Conservation (phyloP, 2,329 filamentous ascomycete genomes). For the Aspergillus neotritici region DNA sequence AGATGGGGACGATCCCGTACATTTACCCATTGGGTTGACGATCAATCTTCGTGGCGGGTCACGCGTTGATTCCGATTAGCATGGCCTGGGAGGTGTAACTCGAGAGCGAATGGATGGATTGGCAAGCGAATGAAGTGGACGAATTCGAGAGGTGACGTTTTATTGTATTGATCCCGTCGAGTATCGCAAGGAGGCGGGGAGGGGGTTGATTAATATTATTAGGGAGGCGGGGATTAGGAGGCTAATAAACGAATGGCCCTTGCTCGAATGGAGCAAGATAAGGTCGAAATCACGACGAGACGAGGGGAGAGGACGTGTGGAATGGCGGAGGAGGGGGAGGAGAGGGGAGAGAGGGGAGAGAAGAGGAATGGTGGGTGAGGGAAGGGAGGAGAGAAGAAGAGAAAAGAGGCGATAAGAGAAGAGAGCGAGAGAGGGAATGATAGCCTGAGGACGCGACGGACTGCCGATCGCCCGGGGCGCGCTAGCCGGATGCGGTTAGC, state of each 20-base stretch:
- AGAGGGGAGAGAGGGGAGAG: slow-evolving; percentile 6
- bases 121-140: neutral
- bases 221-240: too few relatives aligned
- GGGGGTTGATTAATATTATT: too few relatives aligned
- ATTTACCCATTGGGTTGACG: slow-evolving; percentile 39
- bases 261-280: too few relatives aligned
- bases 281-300: neutral
- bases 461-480: slow-evolving; percentile 9
- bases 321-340: neutral
- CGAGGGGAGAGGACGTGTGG: neutral
- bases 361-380: slow-evolving; percentile 2
- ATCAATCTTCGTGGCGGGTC: slow-evolving; percentile 6
- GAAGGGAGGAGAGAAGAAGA: slow-evolving; percentile 6
- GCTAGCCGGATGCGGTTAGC: slow-evolving; percentile 5
- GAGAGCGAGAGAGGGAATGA: slow-evolving; percentile 13
- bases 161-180: too few relatives aligned
- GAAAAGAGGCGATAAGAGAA: slow-evolving; percentile 3
- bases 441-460: slow-evolving; percentile 17
- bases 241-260: too few relatives aligned
- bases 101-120: neutral
- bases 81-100: slow-evolving; percentile 20
- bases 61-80: slow-evolving; percentile 18
- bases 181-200: too few relatives aligned
- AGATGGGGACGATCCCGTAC: slow-evolving; percentile 17
- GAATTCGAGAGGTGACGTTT: too few relatives aligned